Conservation (phyloP, 768 basidiomycete genomes). For the Chalciporus pseudorubinellus region DNA sequence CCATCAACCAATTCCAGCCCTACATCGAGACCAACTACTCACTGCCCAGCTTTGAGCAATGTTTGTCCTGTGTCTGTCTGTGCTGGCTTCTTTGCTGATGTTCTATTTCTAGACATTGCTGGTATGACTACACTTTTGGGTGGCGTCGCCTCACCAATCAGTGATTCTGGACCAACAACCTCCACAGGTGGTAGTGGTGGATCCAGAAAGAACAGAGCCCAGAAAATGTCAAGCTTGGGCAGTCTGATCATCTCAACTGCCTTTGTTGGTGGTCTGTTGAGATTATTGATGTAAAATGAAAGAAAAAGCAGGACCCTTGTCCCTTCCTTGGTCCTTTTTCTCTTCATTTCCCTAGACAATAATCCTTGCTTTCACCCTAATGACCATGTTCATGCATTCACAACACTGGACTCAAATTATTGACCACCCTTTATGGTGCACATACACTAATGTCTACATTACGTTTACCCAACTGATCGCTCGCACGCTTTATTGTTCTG, state of each 20-base stretch:
- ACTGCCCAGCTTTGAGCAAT: slow-evolving; percentile 44
- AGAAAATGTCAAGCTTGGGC: slow-evolving; percentile 1
- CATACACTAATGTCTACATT: neutral
- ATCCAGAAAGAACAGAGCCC: slow-evolving; percentile 1
- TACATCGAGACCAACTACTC: slow-evolving; percentile 49
- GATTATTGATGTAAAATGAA: slow-evolving; percentile 18
- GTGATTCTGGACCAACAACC: neutral
- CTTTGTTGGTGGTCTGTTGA: slow-evolving; percentile 13
- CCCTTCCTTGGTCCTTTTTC: neutral
- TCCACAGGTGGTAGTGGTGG: slow-evolving; percentile 1
- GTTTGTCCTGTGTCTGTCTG: slow-evolving; percentile 25
- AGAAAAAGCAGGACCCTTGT: neutral
- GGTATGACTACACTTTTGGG: slow-evolving; percentile 24
- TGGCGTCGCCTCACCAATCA: neutral
- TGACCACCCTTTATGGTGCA: no score
- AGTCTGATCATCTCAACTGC: slow-evolving; percentile 14
- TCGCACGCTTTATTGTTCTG: neutral
- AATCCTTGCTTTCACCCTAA: neutral
- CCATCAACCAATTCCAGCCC: slow-evolving; percentile 48
- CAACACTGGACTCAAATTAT: neutral
- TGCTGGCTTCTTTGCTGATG: neutral
- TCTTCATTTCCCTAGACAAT: neutral
- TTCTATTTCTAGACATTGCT: slow-evolving; percentile 15
- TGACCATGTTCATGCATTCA: neutral
- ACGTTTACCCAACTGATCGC: neutral